Percentiles rank a stretch among this genome's conserved stretches.
phyloP scores from a whole-genome alignment of 345 rosid species.

The Citrus medica region DNA sequence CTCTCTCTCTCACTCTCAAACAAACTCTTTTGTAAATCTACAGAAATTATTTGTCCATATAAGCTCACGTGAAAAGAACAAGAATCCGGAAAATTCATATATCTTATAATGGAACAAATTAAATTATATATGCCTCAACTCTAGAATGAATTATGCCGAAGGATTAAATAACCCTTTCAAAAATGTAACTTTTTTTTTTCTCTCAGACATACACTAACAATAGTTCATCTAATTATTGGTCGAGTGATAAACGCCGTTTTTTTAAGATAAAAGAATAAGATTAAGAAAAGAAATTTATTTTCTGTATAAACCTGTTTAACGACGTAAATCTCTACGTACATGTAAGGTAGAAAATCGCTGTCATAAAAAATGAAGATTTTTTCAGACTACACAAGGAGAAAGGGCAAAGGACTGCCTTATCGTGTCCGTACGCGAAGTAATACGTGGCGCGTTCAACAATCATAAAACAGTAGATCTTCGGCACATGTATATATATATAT shows the following conservation, averaged over 20 bases:
- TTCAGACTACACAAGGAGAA: not conserved
- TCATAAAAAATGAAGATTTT: no score
- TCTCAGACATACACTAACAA: no score
- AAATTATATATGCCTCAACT: not conserved
- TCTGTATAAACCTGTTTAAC: no score
- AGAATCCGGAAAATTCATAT: not conserved
- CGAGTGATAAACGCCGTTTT: no score
- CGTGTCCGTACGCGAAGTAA: not conserved
- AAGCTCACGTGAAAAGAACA: not conserved
- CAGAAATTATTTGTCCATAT: not conserved
- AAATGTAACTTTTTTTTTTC: not conserved
- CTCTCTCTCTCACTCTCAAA: not conserved
- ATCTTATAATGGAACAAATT: not conserved
- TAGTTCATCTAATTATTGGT: no score
- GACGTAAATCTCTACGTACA: no score
- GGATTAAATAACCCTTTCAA: not conserved
- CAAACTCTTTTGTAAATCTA: not conserved
- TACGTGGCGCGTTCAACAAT: constrained; percentile 1
- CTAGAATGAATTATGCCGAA: not conserved
- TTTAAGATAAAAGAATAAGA: no score
- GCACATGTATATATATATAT: no score
- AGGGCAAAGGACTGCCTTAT: not conserved
- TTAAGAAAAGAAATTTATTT: no score
- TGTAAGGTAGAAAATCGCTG: no score
- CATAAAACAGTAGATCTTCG: not conserved